Conservation (phyloP, 495 filamentous ascomycete species). For the Alectoria sarmentosa region DNA sequence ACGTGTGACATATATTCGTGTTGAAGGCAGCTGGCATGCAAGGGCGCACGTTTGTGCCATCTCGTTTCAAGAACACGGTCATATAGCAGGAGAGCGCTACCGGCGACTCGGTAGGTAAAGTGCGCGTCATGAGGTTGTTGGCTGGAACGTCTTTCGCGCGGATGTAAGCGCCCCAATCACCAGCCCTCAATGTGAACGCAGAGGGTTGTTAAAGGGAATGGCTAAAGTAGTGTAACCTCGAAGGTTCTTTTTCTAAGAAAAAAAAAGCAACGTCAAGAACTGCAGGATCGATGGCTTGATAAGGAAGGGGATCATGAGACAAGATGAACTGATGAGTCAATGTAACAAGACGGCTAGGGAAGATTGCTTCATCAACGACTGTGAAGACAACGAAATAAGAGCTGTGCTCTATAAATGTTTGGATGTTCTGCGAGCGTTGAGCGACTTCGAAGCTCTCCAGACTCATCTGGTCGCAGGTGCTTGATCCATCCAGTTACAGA, state of each 20-base stretch:
- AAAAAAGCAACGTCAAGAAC: not conserved
- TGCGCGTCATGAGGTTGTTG: not conserved
- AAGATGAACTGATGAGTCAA: not conserved
- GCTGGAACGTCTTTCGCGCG: not conserved
- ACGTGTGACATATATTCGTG: not conserved
- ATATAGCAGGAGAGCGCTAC: not conserved
- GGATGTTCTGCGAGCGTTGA: too few relatives aligned
- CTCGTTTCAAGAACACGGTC: not conserved
- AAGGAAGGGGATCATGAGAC: not conserved
- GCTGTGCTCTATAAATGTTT: too few relatives aligned
- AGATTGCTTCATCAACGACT: not conserved
- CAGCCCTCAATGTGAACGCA: not conserved
- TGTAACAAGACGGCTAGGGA: not conserved
- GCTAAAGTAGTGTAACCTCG: too few relatives aligned
- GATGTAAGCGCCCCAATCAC: not conserved
- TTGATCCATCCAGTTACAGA: too few relatives aligned
- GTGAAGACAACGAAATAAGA: not conserved
- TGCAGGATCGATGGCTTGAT: not conserved
- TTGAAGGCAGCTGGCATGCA: not conserved
- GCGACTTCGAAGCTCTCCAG: not conserved
- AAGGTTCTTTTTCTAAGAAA: too few relatives aligned
- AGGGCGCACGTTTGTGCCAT: not conserved
- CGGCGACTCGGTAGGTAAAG: not conserved
- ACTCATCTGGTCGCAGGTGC: not conserved
- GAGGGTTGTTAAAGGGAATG: too few relatives aligned